A percentile compares a stretch with the other conserved stretches of the same genome.
Evolutionary conservation across 2,329 filamentous ascomycete species (phyloP).

Genomic region (Hymenoscyphus albidus): DNA sequence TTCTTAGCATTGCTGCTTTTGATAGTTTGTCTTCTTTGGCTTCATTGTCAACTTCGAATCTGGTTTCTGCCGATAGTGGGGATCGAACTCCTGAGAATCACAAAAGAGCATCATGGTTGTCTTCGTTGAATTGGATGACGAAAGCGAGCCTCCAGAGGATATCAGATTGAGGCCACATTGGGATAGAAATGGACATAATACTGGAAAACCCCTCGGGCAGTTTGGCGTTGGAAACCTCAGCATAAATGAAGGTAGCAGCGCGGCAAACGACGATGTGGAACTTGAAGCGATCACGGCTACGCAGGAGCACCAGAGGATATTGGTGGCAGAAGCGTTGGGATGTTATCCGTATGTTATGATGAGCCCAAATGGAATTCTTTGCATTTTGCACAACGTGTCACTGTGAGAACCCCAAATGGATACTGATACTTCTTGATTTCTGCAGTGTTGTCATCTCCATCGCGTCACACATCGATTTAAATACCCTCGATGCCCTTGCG

Average conservation of each 20-base stretch:
- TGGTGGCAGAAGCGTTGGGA: constrained; percentile 58
- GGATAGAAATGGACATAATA: constrained; percentile 11
- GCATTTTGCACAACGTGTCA: constrained; percentile 5
- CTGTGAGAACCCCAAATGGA: background rate
- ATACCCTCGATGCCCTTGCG: constrained; percentile 78
- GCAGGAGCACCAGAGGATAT: constrained; percentile 49
- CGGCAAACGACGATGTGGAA: constrained; percentile 4
- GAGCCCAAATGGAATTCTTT: constrained; percentile 6
- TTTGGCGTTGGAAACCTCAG: constrained; percentile 14
- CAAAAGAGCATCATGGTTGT: constrained; percentile 29
- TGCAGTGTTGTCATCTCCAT: constrained; percentile 72
- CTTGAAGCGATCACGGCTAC: constrained; percentile 13
- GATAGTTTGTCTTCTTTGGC: constrained; percentile 1
- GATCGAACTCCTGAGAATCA: constrained; percentile 5
- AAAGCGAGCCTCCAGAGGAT: constrained; percentile 30
- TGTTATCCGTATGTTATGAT: constrained; percentile 60
- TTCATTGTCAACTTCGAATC: background rate
- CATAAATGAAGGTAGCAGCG: constrained; percentile 8
- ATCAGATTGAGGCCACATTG: constrained; percentile 16
- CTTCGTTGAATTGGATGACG: constrained; percentile 35
- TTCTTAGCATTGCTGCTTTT: constrained; percentile 14
- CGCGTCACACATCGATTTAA: constrained; percentile 76
- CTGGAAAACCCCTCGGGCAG: constrained; percentile 14
- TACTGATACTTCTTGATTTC: constrained; percentile 9
- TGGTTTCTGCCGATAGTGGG: constrained; percentile 1